Evolutionary conservation across 768 basidiomycete genomes (phyloP).

Genomic region (Cystofilobasidium ferigula): DNA sequence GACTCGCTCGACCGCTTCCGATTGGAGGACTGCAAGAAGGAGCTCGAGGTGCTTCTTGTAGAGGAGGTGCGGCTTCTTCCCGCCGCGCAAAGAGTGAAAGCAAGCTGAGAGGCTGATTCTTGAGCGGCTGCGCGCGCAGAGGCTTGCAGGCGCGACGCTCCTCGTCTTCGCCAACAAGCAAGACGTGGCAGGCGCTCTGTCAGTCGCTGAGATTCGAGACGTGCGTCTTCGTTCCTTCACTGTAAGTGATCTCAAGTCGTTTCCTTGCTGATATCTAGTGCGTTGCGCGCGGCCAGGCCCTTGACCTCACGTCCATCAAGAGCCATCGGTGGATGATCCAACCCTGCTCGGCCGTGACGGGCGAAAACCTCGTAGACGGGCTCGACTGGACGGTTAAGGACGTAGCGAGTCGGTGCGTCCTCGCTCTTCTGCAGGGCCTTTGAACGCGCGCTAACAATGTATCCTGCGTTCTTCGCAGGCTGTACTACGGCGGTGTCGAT

Average conservation of each 20-base stretch:
- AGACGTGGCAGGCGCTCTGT: constrained; percentile 80
- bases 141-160: constrained; percentile 87
- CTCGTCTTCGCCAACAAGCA: constrained; percentile 97
- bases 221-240: constrained; percentile 43
- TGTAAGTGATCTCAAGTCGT: too few relatives aligned
- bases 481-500: not conserved
- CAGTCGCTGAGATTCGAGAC: constrained; percentile 65
- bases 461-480: not conserved
- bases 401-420: constrained; percentile 48
- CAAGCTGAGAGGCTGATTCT: not conserved
- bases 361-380: constrained; percentile 68
- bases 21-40: constrained; percentile 77
- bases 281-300: constrained; percentile 48
- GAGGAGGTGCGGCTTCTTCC: constrained; percentile 65
- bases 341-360: constrained; percentile 85
- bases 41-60: constrained; percentile 69
- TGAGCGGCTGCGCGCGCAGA: constrained; percentile 42
- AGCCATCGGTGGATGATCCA: constrained; percentile 84
- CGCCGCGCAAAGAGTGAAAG: not conserved
- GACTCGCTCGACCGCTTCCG: constrained; percentile 86
- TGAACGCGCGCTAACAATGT: too few relatives aligned
- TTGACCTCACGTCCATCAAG: constrained; percentile 66
- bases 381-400: constrained; percentile 87
- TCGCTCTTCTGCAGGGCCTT: not conserved
- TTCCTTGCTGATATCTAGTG: not conserved